A percentile compares a stretch with the other conserved stretches of the same genome.
Evolutionary conservation across 2,329 filamentous ascomycete species (phyloP).

Genomic region (Fusarium phyllophilum): DNA sequence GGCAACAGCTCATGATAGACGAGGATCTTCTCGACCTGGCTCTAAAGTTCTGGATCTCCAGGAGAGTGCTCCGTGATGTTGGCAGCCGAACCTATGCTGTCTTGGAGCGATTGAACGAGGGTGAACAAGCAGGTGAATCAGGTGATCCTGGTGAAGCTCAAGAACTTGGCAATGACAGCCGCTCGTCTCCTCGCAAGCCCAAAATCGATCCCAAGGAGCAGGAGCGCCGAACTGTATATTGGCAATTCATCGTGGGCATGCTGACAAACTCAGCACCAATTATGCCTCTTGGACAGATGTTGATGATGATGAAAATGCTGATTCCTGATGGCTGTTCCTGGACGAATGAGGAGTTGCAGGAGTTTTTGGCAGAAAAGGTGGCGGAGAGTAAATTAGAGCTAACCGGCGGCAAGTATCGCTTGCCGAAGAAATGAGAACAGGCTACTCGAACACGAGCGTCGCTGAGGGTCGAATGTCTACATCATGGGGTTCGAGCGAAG

Average conservation of each 20-base stretch:
- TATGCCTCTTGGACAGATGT: slow-evolving; percentile 83
- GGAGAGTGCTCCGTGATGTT: slow-evolving; percentile 70
- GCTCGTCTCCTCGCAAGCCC: slow-evolving; percentile 60
- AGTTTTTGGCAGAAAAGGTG: slow-evolving; percentile 84
- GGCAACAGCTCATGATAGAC: slow-evolving; percentile 74
- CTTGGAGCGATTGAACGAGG: slow-evolving; percentile 69
- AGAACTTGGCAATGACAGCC: slow-evolving; percentile 41
- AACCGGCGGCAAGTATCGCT: slow-evolving; percentile 75
- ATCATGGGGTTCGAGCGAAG: slow-evolving; percentile 14
- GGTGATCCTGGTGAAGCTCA: slow-evolving; percentile 46
- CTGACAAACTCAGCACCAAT: slow-evolving; percentile 85
- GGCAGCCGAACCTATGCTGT: slow-evolving; percentile 69
- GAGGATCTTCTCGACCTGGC: slow-evolving; percentile 75
- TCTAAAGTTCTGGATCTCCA: slow-evolving; percentile 76
- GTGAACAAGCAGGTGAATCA: slow-evolving; percentile 41
- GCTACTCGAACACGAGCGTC: neutral
- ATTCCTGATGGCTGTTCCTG: slow-evolving; percentile 89
- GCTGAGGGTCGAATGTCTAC: slow-evolving; percentile 2
- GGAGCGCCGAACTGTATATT: slow-evolving; percentile 74
- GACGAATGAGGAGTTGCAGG: slow-evolving; percentile 86
- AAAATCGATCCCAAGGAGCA: slow-evolving; percentile 72
- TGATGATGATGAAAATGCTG: slow-evolving; percentile 95
- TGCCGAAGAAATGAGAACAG: slow-evolving; percentile 63
- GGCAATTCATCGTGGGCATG: slow-evolving; percentile 95
- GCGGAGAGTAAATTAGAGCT: slow-evolving; percentile 75